Evolutionary conservation across 1,284 basidiomycete species (phyloP), one percentile per base, ranked within the genome.

Genomic region (Malassezia caprae): DNA sequence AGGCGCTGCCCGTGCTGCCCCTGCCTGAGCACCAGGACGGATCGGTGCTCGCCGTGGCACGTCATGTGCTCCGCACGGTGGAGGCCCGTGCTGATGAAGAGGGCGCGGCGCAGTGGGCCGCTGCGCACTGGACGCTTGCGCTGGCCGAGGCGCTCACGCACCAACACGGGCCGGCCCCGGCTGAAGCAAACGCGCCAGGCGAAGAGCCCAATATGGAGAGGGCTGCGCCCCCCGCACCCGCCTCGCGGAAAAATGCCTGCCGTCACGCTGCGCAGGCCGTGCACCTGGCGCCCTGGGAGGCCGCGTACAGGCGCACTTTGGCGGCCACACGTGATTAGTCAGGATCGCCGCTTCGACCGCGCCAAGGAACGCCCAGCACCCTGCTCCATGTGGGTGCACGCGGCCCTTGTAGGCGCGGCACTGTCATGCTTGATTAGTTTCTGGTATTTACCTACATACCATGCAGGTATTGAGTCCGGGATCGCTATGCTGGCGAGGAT

Each of bases 231-330:
- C 23, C 47, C 4, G 34, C 47, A 4, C 23, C 21, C 3, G 31
- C 47, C 24, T 32, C 40, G 23, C 27, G 31, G 26, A 40, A 39
- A 39, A 19, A 32, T 58, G 34, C 42, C 31, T 27, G 28, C 63
- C 26, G 34, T 23, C 28, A 51, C 27, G 48, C 52, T 35, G 48
- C 24, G 31, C 13, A 34, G 23, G n/a, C 40, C 26, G 37, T 52
- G 40, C 56, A 52, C 28, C 42, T 53, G 42, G 62, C 48, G 55
- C 58, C 45, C 31, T 48, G 42, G 73, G 78, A 87, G 85, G 61
- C 83, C 86, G 60, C 77, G 82, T 1, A 65, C 12, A 30, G 44
- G 32, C 34, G 24, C 26, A 17, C 41, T 10, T 26, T 56, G 15
- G 27, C 21, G 6, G 48, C 42, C 15, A 30, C 53, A 42, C 42